Conservation (phyloP, 805 yeast species). For the Lipomyces spencermartinsiae region DNA sequence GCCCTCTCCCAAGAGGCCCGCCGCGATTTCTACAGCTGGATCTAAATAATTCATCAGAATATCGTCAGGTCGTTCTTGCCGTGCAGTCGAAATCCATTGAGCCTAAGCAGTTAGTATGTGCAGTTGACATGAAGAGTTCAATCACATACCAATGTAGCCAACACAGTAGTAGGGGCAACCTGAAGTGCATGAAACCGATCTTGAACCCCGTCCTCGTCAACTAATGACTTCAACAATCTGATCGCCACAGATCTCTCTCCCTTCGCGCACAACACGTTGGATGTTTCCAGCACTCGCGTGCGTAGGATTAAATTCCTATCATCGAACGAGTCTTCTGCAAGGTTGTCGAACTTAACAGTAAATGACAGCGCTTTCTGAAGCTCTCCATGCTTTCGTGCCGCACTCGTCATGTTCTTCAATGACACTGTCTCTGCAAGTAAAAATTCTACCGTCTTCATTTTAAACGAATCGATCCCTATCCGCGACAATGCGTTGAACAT, state of each 20-base stretch:
- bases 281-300: slow-evolving; percentile 55
- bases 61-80: slow-evolving; percentile 66
- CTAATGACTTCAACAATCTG: slow-evolving; percentile 52
- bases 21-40: slow-evolving; percentile 48
- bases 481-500: slow-evolving; percentile 12
- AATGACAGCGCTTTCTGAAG: slow-evolving; percentile 39
- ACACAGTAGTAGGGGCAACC: slow-evolving; percentile 21
- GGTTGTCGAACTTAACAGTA: slow-evolving; percentile 38
- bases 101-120: slow-evolving; percentile 43
- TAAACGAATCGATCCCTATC: not conserved
- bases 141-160: slow-evolving; percentile 26
- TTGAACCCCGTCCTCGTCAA: slow-evolving; percentile 6
- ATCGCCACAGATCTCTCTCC: slow-evolving; percentile 65
- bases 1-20: slow-evolving; percentile 47
- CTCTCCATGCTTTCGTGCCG: slow-evolving; percentile 37
- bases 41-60: slow-evolving; percentile 65
- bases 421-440: slow-evolving; percentile 12
- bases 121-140: not conserved
- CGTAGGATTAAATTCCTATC: slow-evolving; percentile 6
- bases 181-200: slow-evolving; percentile 8
- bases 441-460: not conserved
- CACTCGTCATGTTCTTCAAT: slow-evolving; percentile 6
- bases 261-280: slow-evolving; percentile 69
- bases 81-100: slow-evolving; percentile 74
- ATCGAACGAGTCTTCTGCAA: slow-evolving; percentile 14